Evolutionary conservation across 441 rosid genomes (phyloP).

Genomic region (Metrosideros polymorpha): DNA sequence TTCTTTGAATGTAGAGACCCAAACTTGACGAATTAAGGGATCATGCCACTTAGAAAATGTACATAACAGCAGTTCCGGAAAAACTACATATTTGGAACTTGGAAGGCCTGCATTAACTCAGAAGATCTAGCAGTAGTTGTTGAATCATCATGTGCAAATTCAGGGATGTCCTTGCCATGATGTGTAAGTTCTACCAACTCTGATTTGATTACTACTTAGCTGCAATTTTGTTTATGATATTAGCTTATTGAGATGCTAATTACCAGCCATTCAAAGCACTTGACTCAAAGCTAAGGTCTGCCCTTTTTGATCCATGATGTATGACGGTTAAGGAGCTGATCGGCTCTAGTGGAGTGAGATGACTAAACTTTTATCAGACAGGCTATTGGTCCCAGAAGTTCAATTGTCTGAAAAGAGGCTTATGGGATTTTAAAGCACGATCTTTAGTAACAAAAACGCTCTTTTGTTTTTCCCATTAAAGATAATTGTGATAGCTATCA

Average conservation of each 20-base stretch:
- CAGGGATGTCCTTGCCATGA: not conserved
- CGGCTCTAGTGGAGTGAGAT: not conserved
- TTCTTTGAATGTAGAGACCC: not conserved
- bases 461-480: not conserved
- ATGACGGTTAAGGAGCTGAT: not conserved
- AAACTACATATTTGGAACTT: not conserved
- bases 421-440: not conserved
- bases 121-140: not conserved
- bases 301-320: not conserved
- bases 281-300: not conserved
- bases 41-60: not conserved
- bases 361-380: not conserved
- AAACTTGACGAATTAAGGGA: not conserved
- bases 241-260: not conserved
- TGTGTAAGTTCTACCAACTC: not conserved
- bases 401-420: not conserved
- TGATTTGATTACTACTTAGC: not conserved
- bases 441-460: not conserved
- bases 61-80: not conserved
- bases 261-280: not conserved
- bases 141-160: not conserved
- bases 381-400: not conserved
- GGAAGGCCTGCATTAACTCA: not conserved
- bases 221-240: not conserved
- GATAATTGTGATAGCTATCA: too few relatives aligned